Evolutionary conservation across 2,329 filamentous ascomycete species (phyloP), one percentile per base, ranked within the genome.

Genomic region (Knufia fluminis): DNA sequence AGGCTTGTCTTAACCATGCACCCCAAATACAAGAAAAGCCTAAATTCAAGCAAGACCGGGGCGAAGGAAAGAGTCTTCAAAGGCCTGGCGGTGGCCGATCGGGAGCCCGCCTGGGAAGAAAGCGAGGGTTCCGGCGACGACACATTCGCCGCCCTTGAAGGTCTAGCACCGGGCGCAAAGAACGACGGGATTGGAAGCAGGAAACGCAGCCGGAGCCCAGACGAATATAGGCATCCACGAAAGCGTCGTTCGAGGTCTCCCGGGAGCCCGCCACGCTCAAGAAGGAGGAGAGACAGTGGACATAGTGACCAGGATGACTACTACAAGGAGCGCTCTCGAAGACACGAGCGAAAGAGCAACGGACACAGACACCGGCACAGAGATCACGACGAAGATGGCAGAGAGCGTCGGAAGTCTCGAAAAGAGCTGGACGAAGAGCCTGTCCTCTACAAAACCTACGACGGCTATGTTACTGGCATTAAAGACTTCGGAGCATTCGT

Each of bases 401-500:
- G 77, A 36, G 82, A 88, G 50, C 76, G 75, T 57, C 75, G 77
- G 47, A 79, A 80, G 0, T 85, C 86, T 0, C 77, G 78, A 1
- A 78, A 76, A 1, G 87, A 94, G 59, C 64, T 94, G 8, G 92
- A 98, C 65, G 85, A 95, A 46, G 68, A 78, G 36, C 89, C 92
- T 0, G 72, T 90, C 28, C 68, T 94, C 4, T 82, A 83, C 72
- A 98, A 98, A 64, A 71, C 96, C 1, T 98, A 98, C 61, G 79
- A 88, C 54, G 92, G 92, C 1, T 82, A 83, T 60, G 86, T 97
- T 12, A 96, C 88, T 0, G 89, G 90, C 0, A 75, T 98, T 48
- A 97, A 96, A 61, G 88, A 96, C 54, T 98, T 97, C 68, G 92
- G 92, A 9, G 89, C 83, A 0, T 98, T 98, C 66, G 89, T 97